Percentiles rank a stretch among this genome's conserved stretches.
Evolutionary conservation across 2,329 filamentous ascomycete genomes (phyloP).

Genomic region (Pestalotiopsis sp.): DNA sequence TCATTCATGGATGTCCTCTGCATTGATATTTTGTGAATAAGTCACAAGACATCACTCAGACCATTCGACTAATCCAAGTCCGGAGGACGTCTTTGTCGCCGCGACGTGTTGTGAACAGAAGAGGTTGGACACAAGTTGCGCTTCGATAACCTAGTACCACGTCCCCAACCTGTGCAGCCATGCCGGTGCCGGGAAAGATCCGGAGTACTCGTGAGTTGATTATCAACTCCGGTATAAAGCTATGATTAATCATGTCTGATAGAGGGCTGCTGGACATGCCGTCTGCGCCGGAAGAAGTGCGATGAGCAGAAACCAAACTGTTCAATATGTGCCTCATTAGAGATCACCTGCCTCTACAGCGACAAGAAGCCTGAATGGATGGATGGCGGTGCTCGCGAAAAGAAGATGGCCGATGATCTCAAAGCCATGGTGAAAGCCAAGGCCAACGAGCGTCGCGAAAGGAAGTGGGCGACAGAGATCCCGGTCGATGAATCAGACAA

Average conservation of each 20-base stretch:
- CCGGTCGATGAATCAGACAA: conserved; percentile 8
- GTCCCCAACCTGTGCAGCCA: neutral
- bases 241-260: conserved; percentile 21
- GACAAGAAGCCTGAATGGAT: conserved; percentile 60
- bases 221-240: neutral
- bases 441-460: conserved; percentile 51
- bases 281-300: conserved; percentile 64
- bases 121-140: too few relatives aligned
- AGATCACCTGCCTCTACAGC: conserved; percentile 58
- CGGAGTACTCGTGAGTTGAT: conserved; percentile 15
- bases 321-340: conserved; percentile 51
- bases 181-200: conserved; percentile 5
- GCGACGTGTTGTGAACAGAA: too few relatives aligned
- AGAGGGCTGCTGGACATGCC: conserved; percentile 63
- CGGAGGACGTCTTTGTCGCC: too few relatives aligned
- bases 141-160: too few relatives aligned
- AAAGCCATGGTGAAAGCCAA: conserved; percentile 61
- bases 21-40: neutral
- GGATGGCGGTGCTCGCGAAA: conserved; percentile 53
- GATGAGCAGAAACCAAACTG: conserved; percentile 57
- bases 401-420: conserved; percentile 53
- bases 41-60: neutral
- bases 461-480: conserved; percentile 48
- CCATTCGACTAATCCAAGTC: too few relatives aligned
- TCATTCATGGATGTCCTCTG: neutral